Evolutionary conservation across 2,329 filamentous ascomycete genomes (phyloP).

Genomic region (Fusarium kyushuense): DNA sequence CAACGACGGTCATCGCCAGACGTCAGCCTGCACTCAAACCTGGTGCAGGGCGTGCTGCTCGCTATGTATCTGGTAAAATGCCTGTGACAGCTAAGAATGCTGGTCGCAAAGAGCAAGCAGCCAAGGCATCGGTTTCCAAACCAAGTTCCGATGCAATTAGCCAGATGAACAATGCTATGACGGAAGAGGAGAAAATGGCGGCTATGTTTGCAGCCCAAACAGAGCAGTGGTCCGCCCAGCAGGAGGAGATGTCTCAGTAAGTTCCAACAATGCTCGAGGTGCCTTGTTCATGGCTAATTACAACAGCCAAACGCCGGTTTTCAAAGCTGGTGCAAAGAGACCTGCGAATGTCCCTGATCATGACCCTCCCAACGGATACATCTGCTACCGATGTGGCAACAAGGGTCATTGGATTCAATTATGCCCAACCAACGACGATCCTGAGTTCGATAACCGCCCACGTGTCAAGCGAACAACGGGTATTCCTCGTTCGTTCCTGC

Average conservation of each 20-base stretch:
- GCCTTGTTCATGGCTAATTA: constrained; percentile 48
- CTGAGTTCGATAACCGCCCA: constrained; percentile 92
- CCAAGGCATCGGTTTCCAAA: constrained; percentile 69
- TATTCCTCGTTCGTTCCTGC: constrained; percentile 94
- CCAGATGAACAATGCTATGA: constrained; percentile 82
- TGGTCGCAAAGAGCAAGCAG: constrained; percentile 72
- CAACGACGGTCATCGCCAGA: constrained; percentile 91
- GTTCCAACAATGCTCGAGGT: constrained; percentile 47
- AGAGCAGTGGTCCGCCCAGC: constrained; percentile 92
- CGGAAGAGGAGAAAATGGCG: constrained; percentile 92
- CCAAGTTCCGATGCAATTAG: constrained; percentile 68
- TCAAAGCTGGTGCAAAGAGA: constrained; percentile 72
- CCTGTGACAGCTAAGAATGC: constrained; percentile 87
- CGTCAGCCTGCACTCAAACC: constrained; percentile 85
- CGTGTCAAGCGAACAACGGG: constrained; percentile 96
- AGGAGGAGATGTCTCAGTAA: constrained; percentile 90
- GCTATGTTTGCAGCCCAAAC: constrained; percentile 92
- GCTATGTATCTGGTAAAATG: constrained; percentile 97
- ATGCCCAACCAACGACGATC: constrained; percentile 98
- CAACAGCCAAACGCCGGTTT: constrained; percentile 70
- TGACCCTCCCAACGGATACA: constrained; percentile 91
- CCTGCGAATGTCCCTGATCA: constrained; percentile 86
- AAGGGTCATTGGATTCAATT: constrained; percentile 99
- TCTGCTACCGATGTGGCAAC: constrained; percentile 95
- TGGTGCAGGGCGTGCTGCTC: constrained; percentile 88